Evolutionary conservation across 106 monocot species (phyloP).

Genomic region (Hemerocallis citrina): DNA sequence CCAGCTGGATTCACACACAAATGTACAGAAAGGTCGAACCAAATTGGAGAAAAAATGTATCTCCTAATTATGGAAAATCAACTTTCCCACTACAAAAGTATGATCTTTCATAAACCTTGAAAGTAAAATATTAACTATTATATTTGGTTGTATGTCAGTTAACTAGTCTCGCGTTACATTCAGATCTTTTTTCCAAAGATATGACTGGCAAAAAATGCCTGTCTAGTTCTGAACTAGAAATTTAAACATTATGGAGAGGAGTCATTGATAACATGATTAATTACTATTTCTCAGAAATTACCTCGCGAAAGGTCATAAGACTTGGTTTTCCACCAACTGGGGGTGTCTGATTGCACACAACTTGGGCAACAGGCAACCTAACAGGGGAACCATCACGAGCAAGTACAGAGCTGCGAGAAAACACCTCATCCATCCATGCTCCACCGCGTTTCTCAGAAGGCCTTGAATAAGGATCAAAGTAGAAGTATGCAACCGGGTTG

Average conservation of each 20-base stretch:
- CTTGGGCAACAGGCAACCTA: slow-evolving; percentile 86
- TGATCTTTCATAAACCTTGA: no score
- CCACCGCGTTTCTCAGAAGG: slow-evolving; percentile 98
- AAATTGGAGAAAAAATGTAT: not conserved
- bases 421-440: slow-evolving; percentile 98
- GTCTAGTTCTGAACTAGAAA: no score
- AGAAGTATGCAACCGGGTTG: slow-evolving; percentile 88
- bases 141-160: no score
- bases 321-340: slow-evolving; percentile 93
- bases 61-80: not conserved
- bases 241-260: no score
- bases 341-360: slow-evolving; percentile 99
- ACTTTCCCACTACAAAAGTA: not conserved
- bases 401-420: slow-evolving; percentile 81
- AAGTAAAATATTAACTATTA: no score
- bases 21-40: not conserved
- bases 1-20: not conserved
- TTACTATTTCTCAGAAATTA: slow-evolving; percentile 9
- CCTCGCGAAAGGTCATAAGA: slow-evolving; percentile 99
- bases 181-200: no score
- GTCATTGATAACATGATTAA: no score
- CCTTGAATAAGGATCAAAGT: slow-evolving; percentile 98
- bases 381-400: slow-evolving; percentile 60
- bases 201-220: no score
- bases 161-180: no score